Evolutionary conservation across 2,329 filamentous ascomycete species (phyloP).

Genomic region (Alternaria sp.): DNA sequence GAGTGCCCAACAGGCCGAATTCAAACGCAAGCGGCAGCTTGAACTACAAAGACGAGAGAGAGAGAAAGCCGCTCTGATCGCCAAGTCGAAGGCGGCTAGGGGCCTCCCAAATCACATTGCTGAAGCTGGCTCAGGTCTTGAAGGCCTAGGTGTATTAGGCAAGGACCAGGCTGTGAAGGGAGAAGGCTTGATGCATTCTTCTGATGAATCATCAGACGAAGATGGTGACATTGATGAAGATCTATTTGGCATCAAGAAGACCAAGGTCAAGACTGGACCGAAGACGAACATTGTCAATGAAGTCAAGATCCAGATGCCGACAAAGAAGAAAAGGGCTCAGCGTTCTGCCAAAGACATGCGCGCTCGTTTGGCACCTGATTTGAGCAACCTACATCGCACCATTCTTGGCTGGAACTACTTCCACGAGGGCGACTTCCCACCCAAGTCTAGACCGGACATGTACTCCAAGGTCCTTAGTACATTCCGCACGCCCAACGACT

Average conservation of each 20-base stretch:
- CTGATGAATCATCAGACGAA: constrained; percentile 71
- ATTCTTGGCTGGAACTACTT: constrained; percentile 97
- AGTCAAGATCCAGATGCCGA: constrained; percentile 66
- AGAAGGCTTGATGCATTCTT: constrained; percentile 89
- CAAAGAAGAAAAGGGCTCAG: constrained; percentile 82
- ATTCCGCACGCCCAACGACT: constrained; percentile 78
- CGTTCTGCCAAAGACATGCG: constrained; percentile 93
- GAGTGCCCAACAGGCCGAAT: constrained; percentile 54
- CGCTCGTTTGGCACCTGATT: constrained; percentile 86
- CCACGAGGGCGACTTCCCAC: constrained; percentile 84
- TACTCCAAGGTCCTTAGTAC: constrained; percentile 80
- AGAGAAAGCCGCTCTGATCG: constrained; percentile 75
- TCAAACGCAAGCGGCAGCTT: constrained; percentile 76
- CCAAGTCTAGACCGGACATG: constrained; percentile 71
- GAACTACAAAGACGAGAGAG: constrained; percentile 78
- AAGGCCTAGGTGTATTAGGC: constrained; percentile 74
- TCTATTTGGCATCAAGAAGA: constrained; percentile 67
- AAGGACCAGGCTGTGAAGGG: constrained; percentile 79
- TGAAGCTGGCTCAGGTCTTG: constrained; percentile 80
- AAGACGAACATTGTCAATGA: constrained; percentile 51
- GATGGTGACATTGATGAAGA: constrained; percentile 69
- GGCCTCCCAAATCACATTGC: constrained; percentile 64
- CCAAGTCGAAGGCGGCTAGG: constrained; percentile 68
- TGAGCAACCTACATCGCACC: constrained; percentile 82
- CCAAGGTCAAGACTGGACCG: constrained; percentile 53